A percentile compares a stretch with the other conserved stretches of the same genome.
These are phyloP conservation scores for Nannochloropsis salina DNA, from an alignment of 108 stramenopile species.

Conservation along the genomic window DNA sequence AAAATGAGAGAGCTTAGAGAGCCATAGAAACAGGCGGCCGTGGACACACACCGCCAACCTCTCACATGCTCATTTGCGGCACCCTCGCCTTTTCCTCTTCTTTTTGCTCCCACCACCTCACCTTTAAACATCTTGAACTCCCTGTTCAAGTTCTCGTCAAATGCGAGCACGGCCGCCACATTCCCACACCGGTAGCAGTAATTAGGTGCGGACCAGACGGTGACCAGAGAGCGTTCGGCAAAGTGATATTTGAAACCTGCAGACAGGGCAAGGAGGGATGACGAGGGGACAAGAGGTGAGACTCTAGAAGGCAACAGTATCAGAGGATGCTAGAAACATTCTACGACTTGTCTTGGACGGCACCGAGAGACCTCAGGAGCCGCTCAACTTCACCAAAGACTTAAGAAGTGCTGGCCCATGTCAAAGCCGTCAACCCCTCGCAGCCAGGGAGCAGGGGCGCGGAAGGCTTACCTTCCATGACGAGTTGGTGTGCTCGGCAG, in stretches of 20 bases:
- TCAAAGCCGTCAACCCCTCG: too few relatives aligned
- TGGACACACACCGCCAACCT: not conserved
- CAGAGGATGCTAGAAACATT: too few relatives aligned
- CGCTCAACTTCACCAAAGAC: too few relatives aligned
- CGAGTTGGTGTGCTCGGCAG: constrained; percentile 83
- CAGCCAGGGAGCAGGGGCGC: not conserved
- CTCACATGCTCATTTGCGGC: too few relatives aligned
- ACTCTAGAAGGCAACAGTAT: too few relatives aligned
- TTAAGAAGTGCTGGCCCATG: too few relatives aligned
- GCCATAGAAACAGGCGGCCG: not conserved
- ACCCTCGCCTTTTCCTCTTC: not conserved
- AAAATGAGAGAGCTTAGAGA: not conserved
- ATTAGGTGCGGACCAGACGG: constrained; percentile 91
- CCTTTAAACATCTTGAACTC: constrained; percentile 48
- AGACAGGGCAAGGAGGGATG: not conserved
- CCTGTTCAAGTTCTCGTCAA: constrained; percentile 44
- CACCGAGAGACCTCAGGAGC: too few relatives aligned
- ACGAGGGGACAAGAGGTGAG: not conserved
- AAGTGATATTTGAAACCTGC: constrained; percentile 52
- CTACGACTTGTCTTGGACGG: too few relatives aligned
- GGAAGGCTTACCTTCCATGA: constrained; percentile 44
- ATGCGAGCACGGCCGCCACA: constrained; percentile 77
- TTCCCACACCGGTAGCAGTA: constrained; percentile 97
- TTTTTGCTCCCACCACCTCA: not conserved
- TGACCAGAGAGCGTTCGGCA: constrained; percentile 51